Evolutionary conservation across 139 green algal genomes (phyloP).

Genomic region (Closterium sp.): DNA sequence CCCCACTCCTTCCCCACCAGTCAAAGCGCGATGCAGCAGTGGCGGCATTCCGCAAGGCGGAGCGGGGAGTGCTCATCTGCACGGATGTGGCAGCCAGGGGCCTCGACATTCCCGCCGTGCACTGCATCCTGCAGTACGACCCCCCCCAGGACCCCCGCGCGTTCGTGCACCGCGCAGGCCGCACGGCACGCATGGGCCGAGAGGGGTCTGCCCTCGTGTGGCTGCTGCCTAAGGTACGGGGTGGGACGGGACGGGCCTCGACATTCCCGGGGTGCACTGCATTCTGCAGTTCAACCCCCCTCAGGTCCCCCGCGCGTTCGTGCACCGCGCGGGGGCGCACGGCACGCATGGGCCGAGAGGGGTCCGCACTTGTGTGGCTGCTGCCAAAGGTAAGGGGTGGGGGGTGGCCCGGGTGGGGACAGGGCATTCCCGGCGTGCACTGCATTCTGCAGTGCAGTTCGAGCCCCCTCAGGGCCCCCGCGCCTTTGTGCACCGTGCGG

Average conservation of each 20-base stretch:
- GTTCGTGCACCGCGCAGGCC: conserved; percentile 82
- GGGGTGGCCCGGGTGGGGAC: too few species aligned
- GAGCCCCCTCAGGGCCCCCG: conserved; percentile 82
- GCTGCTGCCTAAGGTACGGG: conserved; percentile 68
- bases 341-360: conserved; percentile 82
- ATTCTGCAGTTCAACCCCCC: conserved; percentile 68
- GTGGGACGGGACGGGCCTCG: conserved; percentile 37
- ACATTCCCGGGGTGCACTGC: conserved; percentile 77
- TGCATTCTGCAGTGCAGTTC: conserved; percentile 53
- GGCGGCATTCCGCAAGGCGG: conserved; percentile 58
- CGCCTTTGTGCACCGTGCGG: conserved; percentile 80
- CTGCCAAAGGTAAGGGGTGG: conserved; percentile 62
- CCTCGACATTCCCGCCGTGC: conserved; percentile 81
- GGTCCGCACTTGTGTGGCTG: conserved; percentile 76
- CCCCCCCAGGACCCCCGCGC: conserved; percentile 82
- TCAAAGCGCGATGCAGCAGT: conserved; percentile 63
- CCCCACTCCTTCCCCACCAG: neutral
- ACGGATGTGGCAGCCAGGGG: conserved; percentile 93
- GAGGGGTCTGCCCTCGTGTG: conserved; percentile 71
- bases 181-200: conserved; percentile 88
- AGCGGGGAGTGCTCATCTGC: conserved; percentile 73
- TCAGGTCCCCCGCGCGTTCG: conserved; percentile 81
- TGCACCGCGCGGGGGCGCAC: conserved; percentile 87
- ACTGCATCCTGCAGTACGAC: conserved; percentile 63
- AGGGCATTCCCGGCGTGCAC: too few species aligned